These are phyloP conservation scores for Usnea hakonensis DNA, from an alignment of 495 filamentous ascomycete species.

Conservation along the genomic window DNA sequence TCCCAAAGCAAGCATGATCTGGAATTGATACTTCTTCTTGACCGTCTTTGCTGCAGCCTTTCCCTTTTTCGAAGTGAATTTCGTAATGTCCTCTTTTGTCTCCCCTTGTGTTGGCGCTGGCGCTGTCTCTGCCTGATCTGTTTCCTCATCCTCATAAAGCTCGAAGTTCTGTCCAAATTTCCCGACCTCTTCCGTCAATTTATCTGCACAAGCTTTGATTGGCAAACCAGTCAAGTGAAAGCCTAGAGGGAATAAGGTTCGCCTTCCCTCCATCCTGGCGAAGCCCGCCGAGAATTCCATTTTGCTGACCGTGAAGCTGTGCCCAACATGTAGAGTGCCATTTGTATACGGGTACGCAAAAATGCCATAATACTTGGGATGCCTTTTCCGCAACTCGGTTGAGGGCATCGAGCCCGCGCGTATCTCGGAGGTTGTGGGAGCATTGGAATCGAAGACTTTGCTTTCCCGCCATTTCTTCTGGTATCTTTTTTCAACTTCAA, in stretches of 20 bases:
- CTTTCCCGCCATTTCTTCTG: slow-evolving; percentile 76
- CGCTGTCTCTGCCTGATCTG: slow-evolving; percentile 24
- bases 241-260: slow-evolving; percentile 78
- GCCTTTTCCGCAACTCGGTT: slow-evolving; percentile 64
- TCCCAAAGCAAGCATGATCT: slow-evolving; percentile 80
- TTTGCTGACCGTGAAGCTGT: slow-evolving; percentile 83
- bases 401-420: slow-evolving; percentile 62
- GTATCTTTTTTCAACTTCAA: slow-evolving; percentile 87
- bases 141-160: slow-evolving; percentile 53
- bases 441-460: slow-evolving; percentile 74
- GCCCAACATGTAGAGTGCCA: slow-evolving; percentile 84
- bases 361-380: slow-evolving; percentile 87
- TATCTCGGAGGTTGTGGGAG: slow-evolving; percentile 66
- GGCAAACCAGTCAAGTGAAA: slow-evolving; percentile 98
- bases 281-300: slow-evolving; percentile 83
- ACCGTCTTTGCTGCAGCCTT: slow-evolving; percentile 87
- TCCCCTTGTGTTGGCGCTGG: slow-evolving; percentile 50
- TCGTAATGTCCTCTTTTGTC: slow-evolving; percentile 70
- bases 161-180: slow-evolving; percentile 87
- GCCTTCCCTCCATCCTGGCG: slow-evolving; percentile 82
- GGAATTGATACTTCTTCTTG: slow-evolving; percentile 84
- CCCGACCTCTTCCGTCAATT: slow-evolving; percentile 79
- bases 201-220: slow-evolving; percentile 96
- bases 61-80: slow-evolving; percentile 89
- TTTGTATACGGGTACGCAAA: slow-evolving; percentile 98